Percentiles rank a stretch among this genome's conserved stretches.
phyloP scores from a whole-genome alignment of 805 yeast genomes.

The Candida incommunis region DNA sequence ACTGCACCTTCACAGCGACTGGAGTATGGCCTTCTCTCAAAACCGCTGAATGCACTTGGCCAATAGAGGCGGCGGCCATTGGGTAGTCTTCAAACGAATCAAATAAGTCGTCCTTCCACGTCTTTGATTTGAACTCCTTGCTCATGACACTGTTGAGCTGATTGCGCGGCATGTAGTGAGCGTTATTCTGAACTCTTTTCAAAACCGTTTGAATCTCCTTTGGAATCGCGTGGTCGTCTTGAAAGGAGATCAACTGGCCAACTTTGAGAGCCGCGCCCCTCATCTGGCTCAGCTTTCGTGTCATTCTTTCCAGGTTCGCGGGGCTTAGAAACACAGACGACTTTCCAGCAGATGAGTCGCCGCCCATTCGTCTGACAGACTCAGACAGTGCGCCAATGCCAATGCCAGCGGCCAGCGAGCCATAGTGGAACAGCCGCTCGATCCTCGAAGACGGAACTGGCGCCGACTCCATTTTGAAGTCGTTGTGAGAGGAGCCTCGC shows the following conservation, averaged over 20 bases:
- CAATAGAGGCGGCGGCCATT: constrained; percentile 94
- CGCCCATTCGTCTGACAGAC: constrained; percentile 52
- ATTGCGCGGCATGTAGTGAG: constrained; percentile 91
- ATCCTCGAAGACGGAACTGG: constrained; percentile 78
- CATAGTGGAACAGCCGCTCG: constrained; percentile 87
- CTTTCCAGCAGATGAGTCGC: background rate
- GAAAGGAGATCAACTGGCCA: constrained; percentile 95
- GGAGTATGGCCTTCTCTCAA: constrained; percentile 38
- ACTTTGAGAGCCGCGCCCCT: constrained; percentile 97
- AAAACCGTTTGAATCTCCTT: constrained; percentile 69
- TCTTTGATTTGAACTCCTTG: constrained; percentile 52
- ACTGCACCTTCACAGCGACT: constrained; percentile 92
- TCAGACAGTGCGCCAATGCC: constrained; percentile 74
- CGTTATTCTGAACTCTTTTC: constrained; percentile 79
- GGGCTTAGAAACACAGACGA: constrained; percentile 53
- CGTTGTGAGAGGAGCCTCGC: background rate
- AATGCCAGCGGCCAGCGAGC: constrained; percentile 80
- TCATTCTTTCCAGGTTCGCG: constrained; percentile 73
- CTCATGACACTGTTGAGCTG: constrained; percentile 69
- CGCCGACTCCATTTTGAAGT: background rate
- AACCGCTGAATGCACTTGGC: constrained; percentile 85
- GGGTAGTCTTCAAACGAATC: constrained; percentile 74
- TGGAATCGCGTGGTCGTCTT: constrained; percentile 76
- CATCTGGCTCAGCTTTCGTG: constrained; percentile 81
- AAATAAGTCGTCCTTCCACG: constrained; percentile 58